Evolutionary conservation across 345 rosid genomes (phyloP), one percentile per base, ranked within the genome.

Genomic region (Eucalyptus leucophloia): DNA sequence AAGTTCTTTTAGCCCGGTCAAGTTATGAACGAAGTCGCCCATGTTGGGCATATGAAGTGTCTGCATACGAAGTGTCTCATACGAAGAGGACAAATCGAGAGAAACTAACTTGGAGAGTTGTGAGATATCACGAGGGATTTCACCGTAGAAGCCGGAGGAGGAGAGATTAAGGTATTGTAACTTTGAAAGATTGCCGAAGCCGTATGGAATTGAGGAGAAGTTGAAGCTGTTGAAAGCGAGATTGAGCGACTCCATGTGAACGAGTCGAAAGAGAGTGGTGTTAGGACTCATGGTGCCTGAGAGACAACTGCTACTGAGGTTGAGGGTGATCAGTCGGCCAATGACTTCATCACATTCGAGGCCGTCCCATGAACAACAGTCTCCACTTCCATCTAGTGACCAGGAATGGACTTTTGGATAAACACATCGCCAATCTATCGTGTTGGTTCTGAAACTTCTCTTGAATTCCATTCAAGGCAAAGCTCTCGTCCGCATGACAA

Each of bases 161-260:
- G 90, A 86, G 58, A 89, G 62, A 54, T 89, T 89, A 32, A 89
- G 90, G 65, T 34, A 21, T 9, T 80, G n/a, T 23, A 89, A 62
- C n/a, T 34, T 44, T 4, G 82, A 28, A 18, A 89, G 83, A 24
- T 81, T 18, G n/a, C 65, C 32, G 5, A 89, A 44, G 2, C 37
- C 54, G 9, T 53, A 19, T 1, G 88, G 88, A 21, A 89, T 89
- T 11, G 62, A 19, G 49, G 90, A 89, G 30, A 37, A 24, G 49
- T 85, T 21, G 50, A 89, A 86, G 69, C 4, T 3, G 15, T 86
- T 89, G 53, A 19, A 67, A 16, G 90, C 67, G 9, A 86, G 90
- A 54, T 67, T 87, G 13, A 89, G 88, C 6, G 47, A 69, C 80
- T 49, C 69, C 28, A 90, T 0, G 23, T 65, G 88, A 56, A 60